Evolutionary conservation across 108 stramenopile genomes (phyloP).

Genomic region (Skeletonema tropicum): DNA sequence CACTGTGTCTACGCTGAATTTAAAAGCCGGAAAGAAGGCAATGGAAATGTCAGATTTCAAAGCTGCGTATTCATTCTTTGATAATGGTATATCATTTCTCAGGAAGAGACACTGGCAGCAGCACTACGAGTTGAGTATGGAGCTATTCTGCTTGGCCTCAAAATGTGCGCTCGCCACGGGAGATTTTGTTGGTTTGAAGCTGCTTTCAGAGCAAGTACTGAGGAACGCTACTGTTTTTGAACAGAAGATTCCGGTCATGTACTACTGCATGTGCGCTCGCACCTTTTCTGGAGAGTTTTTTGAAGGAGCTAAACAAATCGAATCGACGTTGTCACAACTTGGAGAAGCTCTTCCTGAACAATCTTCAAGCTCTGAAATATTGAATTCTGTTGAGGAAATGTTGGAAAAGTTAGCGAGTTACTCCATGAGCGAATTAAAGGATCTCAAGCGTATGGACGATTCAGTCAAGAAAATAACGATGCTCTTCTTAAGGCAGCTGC

Average conservation of each 20-base stretch:
- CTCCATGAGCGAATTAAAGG: background rate
- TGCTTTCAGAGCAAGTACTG: background rate
- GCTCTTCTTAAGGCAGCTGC: background rate
- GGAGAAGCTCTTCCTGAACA: background rate
- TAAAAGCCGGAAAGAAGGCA: constrained; percentile 27
- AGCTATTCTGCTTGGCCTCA: background rate
- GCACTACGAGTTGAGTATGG: background rate
- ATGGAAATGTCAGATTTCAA: too few relatives aligned
- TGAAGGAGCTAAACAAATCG: background rate
- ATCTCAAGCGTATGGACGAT: background rate
- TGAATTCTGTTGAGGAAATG: background rate
- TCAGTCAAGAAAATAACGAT: background rate
- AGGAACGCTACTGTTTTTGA: background rate
- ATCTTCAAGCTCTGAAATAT: background rate
- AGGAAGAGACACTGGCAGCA: constrained; percentile 24
- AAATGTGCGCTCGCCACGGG: constrained; percentile 1
- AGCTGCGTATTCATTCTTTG: constrained; percentile 23
- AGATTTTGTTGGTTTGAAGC: background rate
- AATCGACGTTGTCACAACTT: background rate
- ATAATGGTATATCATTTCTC: constrained; percentile 30
- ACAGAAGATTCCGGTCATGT: background rate
- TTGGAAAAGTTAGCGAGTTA: background rate
- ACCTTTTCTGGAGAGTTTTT: background rate
- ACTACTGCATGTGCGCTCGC: background rate
- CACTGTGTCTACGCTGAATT: constrained; percentile 14